Evolutionary conservation across 345 rosid genomes (phyloP), one percentile per base, ranked within the genome.

Genomic region (Euphorbia tirucalli): DNA sequence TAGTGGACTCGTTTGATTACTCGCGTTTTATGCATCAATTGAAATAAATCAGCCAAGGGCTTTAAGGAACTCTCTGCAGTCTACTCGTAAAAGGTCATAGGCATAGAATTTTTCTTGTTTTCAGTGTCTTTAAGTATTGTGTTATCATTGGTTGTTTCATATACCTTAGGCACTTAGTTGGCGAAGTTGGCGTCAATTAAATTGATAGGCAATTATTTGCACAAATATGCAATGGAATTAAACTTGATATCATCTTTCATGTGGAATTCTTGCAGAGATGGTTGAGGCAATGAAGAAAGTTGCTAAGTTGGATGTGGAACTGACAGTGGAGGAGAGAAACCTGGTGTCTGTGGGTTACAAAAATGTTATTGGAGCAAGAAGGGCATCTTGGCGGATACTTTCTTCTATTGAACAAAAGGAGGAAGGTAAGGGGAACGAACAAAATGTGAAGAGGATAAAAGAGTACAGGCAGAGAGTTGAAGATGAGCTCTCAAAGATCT

Each of bases 381-480:
- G 96, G 79, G 93, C 90, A 37, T 89, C 93, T 0, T 89, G 93
- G 89, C 58, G 89, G 75, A 87, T 85, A 63, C 77, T 92, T 41
- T 90, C 96, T 64, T 89, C 92, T 58, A 86, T 93, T 7, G 96
- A 93, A 61, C 94, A 90, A 85, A 90, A 88, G 84, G 98, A 93
- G 84, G 96, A 85, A 71, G 72, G 87, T 22, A 89, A 77, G 73
- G 93, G 98, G 28, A 86, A 89, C 18, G 93, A 93, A 44, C 86
- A 83, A 31, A 85, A 93, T 73, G 92, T 73, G 61, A 90, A 82
- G 83, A 86, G 88, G 79, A 87, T 89, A 57, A 89, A 82, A 78
- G 90, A 87, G 7, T 93, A 93, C 77, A 79, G 88, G 74, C 85
- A 76, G 56, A 80, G 78, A 74, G 92, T 93, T 57, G 98, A 93